These are phyloP conservation scores for Trichomonas tenax DNA, from an alignment of 208 protist species.

Conservation along the genomic window DNA sequence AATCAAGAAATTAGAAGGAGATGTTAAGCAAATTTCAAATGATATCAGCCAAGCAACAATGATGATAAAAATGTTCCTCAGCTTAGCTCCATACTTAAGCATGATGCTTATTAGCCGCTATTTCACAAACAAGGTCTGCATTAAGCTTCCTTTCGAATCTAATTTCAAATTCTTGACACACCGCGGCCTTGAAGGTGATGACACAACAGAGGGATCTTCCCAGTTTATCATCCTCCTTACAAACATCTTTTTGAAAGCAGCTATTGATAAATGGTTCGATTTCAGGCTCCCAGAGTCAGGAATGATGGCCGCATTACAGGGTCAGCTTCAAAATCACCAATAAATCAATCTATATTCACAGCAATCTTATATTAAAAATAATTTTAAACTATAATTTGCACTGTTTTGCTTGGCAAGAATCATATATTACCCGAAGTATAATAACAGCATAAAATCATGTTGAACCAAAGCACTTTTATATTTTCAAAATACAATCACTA, in stretches of 20 bases:
- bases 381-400: no score
- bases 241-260: neutral
- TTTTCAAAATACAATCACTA: no score
- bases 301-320: neutral
- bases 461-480: no score
- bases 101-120: neutral
- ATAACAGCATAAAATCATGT: no score
- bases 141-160: neutral
- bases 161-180: neutral
- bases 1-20: neutral
- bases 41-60: neutral
- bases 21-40: neutral
- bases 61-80: neutral
- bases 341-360: no score
- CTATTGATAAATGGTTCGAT: neutral
- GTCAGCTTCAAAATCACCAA: no score
- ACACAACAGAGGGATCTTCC: neutral
- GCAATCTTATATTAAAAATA: no score
- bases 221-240: neutral
- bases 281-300: neutral
- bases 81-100: neutral
- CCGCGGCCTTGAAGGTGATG: neutral
- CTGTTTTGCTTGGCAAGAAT: no score
- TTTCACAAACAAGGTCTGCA: neutral
- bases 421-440: no score